phyloP scores from a whole-genome alignment of 2,329 filamentous ascomycete genomes.

The Pestalotiopsis sp. region DNA sequence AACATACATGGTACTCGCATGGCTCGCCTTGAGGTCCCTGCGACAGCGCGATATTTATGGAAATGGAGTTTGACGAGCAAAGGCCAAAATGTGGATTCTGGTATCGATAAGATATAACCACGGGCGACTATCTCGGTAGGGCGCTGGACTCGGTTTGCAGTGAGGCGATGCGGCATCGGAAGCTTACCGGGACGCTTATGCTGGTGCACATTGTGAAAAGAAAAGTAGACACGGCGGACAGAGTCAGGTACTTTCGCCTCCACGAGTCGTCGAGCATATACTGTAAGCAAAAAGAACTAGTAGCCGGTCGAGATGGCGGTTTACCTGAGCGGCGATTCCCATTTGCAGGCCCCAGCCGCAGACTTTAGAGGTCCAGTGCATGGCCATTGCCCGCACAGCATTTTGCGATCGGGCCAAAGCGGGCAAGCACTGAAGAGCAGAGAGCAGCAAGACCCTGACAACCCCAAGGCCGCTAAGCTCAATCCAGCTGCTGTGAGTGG shows the following conservation, averaged over 20 bases:
- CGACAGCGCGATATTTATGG: neutral
- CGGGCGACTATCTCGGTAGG: too few relatives aligned
- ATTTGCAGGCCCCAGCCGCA: neutral
- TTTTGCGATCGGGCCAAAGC: neutral
- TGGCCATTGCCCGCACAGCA: neutral
- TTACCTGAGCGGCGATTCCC: neutral
- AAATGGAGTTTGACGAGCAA: neutral
- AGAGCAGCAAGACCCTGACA: constrained; percentile 1
- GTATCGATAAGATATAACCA: neutral
- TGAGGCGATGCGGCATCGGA: neutral
- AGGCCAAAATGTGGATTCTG: neutral
- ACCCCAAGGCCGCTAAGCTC: constrained; percentile 6
- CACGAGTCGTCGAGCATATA: constrained; percentile 4
- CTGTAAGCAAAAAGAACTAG: neutral
- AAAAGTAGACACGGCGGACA: neutral
- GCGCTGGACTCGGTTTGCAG: neutral
- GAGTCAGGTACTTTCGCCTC: constrained; percentile 1
- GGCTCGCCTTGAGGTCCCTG: neutral
- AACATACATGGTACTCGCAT: neutral
- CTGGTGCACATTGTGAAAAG: neutral
- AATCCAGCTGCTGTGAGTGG: constrained; percentile 6
- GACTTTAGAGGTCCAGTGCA: neutral
- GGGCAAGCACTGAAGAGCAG: neutral
- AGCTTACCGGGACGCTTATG: neutral
- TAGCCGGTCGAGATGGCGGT: neutral